Evolutionary conservation across 2,329 filamentous ascomycete genomes (phyloP), one percentile per base, ranked within the genome.

Genomic region (Penicillium occitanis): DNA sequence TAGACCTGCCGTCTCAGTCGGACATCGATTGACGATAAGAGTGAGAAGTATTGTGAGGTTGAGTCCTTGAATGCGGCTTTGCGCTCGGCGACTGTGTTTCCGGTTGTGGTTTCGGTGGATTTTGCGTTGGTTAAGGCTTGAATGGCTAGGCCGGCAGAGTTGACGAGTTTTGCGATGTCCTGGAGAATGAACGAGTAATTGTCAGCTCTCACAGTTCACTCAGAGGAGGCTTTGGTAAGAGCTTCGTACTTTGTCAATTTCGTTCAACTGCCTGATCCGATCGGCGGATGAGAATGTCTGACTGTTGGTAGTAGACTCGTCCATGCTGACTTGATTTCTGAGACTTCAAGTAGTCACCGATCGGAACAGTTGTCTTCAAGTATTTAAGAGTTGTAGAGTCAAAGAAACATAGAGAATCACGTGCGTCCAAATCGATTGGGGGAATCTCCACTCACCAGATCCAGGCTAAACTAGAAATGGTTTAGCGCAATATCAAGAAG

Each of bases 181-280:
- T 84, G 42, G 14, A 14, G 17, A 13, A 48, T 40, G n/a, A 48
- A 37, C 22, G n/a, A 50, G 40, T 57, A 42, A 42, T 19, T 63
- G n/a, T 57, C 8, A 57, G 53, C 33, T 22, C 17, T 37, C n/a
- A 14, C 2, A 5, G 3, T 22, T 5, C 17, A 13, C 33, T 22
- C 5, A 3, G 33, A 37, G 33, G 25, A 2, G 5, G 3, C 6
- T 28, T 25, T 66, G 42, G 59, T 13, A 33, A 50, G 50, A 44
- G 28, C 66, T 51, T 19, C 46, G 46, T 74, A 89, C 88, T 73
- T 86, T 86, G 79, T 96, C 92, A 71, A 96, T 91, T 50, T 89
- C 87, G 71, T 89, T 90, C 65, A 96, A 86, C 73, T 96, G 91
- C 66, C 89, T 84, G 69, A 96, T 92, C 69, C 91, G 91, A 75